Evolutionary conservation across 2,329 filamentous ascomycete species (phyloP), one percentile per base, ranked within the genome.

Genomic region (Thermoascus crustaceus): DNA sequence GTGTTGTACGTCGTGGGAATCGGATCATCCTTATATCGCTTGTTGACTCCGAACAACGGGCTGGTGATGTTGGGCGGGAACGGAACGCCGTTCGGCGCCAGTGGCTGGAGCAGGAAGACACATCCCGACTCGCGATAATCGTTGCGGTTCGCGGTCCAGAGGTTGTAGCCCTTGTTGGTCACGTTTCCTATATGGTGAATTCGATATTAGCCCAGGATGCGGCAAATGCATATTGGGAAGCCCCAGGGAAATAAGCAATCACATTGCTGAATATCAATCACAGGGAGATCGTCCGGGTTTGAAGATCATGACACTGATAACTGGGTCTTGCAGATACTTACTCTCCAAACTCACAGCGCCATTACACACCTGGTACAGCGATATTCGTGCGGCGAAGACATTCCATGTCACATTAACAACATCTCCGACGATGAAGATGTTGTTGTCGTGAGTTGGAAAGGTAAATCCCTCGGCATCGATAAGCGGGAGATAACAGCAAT

Each of bases 121-220:
- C 36, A 38, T 18, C 36, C 36, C n/a, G 36, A 35, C 18, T 38
- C 36, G 5, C 19, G 36, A 25, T 38, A 38, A 31, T 38, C 20
- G 8, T 21, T 20, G 24, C 22, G 30, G 5, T 30, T 35, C 6
- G 36, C 36, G 14, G 34, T 38, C 32, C 36, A 38, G 24, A 38
- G 13, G 25, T 30, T 34, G 25, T 14, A 23, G 36, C 19, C 6
- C 2, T 6, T 22, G 10, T 38, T 38, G 11, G 36, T 30, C 17
- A 21, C 16, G 25, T 38, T 35, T 30, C 19, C 32, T 35, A 19
- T 22, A 8, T 11, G n/a, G n/a, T n/a, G n/a, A n/a, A n/a, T n/a
- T n/a, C n/a, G n/a, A n/a, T n/a, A n/a, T n/a, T n/a, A n/a, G n/a
- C n/a, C n/a, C n/a, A n/a, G n/a, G n/a, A n/a, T n/a, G n/a, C n/a